These are phyloP conservation scores for Penicillium salamii DNA, from an alignment of 495 filamentous ascomycete genomes.

Conservation along the genomic window DNA sequence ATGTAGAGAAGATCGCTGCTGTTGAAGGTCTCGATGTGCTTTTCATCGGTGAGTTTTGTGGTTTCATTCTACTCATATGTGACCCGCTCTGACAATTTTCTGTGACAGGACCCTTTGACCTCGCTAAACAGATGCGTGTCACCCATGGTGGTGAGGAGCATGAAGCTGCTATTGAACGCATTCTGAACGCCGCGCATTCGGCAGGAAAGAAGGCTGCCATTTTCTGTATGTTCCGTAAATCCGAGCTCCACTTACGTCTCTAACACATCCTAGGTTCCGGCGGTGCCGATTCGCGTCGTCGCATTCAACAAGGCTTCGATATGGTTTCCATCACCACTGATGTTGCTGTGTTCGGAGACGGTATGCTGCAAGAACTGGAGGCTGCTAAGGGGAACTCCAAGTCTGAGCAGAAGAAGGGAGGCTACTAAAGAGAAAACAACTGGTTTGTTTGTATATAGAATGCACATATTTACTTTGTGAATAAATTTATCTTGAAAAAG, in stretches of 20 bases:
- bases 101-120: conserved; percentile 54
- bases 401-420: conserved; percentile 7
- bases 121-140: conserved; percentile 39
- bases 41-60: conserved; percentile 32
- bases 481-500: no score
- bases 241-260: neutral
- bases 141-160: conserved; percentile 38
- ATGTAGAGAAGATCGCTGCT: conserved; percentile 47
- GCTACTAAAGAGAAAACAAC: neutral
- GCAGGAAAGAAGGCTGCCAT: conserved; percentile 77
- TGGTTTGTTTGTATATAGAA: neutral
- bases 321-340: conserved; percentile 70
- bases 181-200: conserved; percentile 58
- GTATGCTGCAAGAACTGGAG: conserved; percentile 33
- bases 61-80: neutral
- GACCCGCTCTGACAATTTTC: neutral
- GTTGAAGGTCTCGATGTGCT: conserved; percentile 45
- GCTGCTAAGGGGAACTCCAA: conserved; percentile 25
- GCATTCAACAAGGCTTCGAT: conserved; percentile 68
- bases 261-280: conserved; percentile 36
- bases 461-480: neutral
- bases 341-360: conserved; percentile 46
- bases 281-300: conserved; percentile 60
- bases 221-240: conserved; percentile 50
- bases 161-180: conserved; percentile 62